These are phyloP conservation scores for Colletotrichum acutatum DNA, from an alignment of 2,329 filamentous ascomycete species.

Conservation along the genomic window DNA sequence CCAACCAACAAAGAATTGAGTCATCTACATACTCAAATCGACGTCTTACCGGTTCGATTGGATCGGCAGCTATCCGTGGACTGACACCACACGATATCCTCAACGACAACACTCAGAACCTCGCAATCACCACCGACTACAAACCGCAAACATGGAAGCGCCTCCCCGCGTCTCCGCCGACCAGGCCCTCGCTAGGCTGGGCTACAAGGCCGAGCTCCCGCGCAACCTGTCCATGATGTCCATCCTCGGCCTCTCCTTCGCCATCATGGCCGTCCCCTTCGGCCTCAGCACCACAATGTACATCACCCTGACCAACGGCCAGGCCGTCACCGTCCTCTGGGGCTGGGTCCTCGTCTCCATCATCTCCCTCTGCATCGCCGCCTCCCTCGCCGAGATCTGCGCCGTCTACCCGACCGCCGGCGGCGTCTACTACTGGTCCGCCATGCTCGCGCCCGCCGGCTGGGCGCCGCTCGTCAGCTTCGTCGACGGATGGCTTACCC, in stretches of 20 bases:
- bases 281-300: constrained; percentile 76
- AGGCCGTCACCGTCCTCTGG: constrained; percentile 76
- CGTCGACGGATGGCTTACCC: constrained; percentile 77
- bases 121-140: not conserved
- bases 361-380: constrained; percentile 71
- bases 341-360: constrained; percentile 75
- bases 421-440: constrained; percentile 78
- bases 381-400: constrained; percentile 76
- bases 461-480: constrained; percentile 76
- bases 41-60: not conserved
- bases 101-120: not conserved
- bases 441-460: constrained; percentile 72
- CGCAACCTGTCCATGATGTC: constrained; percentile 64
- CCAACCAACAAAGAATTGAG: not conserved
- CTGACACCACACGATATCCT: not conserved
- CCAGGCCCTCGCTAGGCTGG: constrained; percentile 53
- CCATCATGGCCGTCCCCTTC: constrained; percentile 79
- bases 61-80: not conserved
- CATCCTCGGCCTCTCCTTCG: constrained; percentile 75
- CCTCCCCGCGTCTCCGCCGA: constrained; percentile 28
- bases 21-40: not conserved
- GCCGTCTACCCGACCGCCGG: constrained; percentile 76
- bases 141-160: constrained; percentile 19
- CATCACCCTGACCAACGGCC: constrained; percentile 75
- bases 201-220: constrained; percentile 60